Evolutionary conservation across 2,329 filamentous ascomycete genomes (phyloP), one percentile per base, ranked within the genome.

Genomic region (Karstenula rhodostoma): DNA sequence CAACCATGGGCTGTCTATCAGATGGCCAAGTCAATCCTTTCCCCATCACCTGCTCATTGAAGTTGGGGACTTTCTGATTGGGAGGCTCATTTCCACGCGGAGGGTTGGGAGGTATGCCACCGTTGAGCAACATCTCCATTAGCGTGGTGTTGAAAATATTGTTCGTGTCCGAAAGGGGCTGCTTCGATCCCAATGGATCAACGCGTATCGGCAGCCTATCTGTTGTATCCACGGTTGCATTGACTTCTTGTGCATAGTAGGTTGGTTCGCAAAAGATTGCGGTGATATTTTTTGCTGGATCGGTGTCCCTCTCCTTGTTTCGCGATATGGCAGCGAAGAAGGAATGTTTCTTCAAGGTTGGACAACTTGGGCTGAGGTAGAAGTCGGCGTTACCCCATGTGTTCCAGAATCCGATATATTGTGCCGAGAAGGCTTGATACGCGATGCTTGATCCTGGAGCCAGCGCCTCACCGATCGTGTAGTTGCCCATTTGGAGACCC

Each of bases 201-300:
- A 69, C 61, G 0, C 48, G 51, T 0, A 56, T 4, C 0, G 68
- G 68, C 1, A 1, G n/a, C 23, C 33, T 56, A 0, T 59, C 66
- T 0, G 10, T 0, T 0, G 33, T 33, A 12, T 73, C 65, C 1
- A 87, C 73, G 0, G 76, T 82, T 0, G 82, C 80, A 0, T 71
- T 67, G 0, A 84, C 82, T 0, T 73, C 13, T 42, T 85, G 82
- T n/a, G 77, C 73, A 51, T 78, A 81, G 57, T 87, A 88, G 0
- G 35, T 64, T 0, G 72, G 64, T 9, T 42, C 15, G 12, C 73
- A 76, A 29, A 63, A 76, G 1, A 76, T 53, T 0, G 59, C 51
- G 0, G 73, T 71, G 0, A 68, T 62, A 1, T 71, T 62, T 0
- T 67, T 57, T 1, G 64, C 58, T 0, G 66, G 60, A 32, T 72